These are phyloP conservation scores for Diaporthe australafricana DNA, from an alignment of 2,329 filamentous ascomycete species.

Conservation along the genomic window DNA sequence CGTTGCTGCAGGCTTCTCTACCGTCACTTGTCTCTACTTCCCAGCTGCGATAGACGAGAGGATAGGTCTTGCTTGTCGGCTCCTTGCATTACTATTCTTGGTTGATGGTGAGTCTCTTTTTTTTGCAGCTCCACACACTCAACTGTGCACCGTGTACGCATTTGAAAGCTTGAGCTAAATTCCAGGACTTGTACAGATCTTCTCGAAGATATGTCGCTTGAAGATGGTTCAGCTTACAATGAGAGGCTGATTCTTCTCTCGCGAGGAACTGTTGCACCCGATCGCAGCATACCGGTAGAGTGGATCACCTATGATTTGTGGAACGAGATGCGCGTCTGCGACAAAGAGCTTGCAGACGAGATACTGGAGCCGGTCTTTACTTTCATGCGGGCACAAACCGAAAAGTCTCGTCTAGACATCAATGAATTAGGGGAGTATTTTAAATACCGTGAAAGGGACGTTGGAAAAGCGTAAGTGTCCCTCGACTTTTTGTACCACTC, in stretches of 20 bases:
- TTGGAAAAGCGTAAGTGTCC: conserved; percentile 51
- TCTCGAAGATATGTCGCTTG: conserved; percentile 55
- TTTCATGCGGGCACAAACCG: conserved; percentile 56
- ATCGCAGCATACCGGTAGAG: conserved; percentile 49
- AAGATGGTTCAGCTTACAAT: conserved; percentile 52
- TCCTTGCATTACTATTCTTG: conserved; percentile 55
- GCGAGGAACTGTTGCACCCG: conserved; percentile 46
- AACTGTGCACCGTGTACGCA: fast-evolving
- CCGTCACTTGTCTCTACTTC: conserved; percentile 53
- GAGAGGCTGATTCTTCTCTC: conserved; percentile 50
- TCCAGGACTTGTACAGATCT: conserved; percentile 44
- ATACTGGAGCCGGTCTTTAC: conserved; percentile 51
- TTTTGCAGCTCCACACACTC: too few species aligned
- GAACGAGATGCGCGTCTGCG: conserved; percentile 51
- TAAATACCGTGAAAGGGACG: conserved; percentile 52
- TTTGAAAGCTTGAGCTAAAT: neutral
- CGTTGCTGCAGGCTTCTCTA: conserved; percentile 47
- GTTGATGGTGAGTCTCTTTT: conserved; percentile 51
- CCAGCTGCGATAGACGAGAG: conserved; percentile 51
- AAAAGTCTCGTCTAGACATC: conserved; percentile 42
- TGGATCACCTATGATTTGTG: conserved; percentile 54
- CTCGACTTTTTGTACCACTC: fast-evolving
- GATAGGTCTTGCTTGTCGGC: conserved; percentile 51
- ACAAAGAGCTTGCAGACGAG: conserved; percentile 49
- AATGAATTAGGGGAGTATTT: conserved; percentile 49